Evolutionary conservation across 1,284 basidiomycete species (phyloP).

Genomic region (Sporisorium graminicola): DNA sequence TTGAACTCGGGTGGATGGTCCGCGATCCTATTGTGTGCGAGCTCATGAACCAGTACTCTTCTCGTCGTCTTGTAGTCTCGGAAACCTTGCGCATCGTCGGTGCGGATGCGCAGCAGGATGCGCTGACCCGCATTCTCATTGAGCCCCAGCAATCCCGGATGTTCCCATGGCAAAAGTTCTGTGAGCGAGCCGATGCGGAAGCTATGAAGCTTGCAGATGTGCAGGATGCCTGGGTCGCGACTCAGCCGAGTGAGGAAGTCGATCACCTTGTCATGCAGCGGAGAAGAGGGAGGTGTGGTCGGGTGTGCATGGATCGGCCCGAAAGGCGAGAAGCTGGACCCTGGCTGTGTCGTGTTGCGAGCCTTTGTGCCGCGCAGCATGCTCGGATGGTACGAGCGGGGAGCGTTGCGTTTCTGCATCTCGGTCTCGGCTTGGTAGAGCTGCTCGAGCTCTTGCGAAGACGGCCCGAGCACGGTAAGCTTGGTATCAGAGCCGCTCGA

Average conservation of each 20-base stretch:
- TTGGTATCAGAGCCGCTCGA: slow-evolving; percentile 12
- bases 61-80: slow-evolving; percentile 64
- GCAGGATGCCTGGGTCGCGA: slow-evolving; percentile 57
- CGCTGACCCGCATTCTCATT: slow-evolving; percentile 64
- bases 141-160: slow-evolving; percentile 59
- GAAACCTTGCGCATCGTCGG: slow-evolving; percentile 60
- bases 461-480: slow-evolving; percentile 53
- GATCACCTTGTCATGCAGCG: slow-evolving; percentile 39
- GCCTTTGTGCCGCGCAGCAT: slow-evolving; percentile 50
- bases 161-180: slow-evolving; percentile 63
- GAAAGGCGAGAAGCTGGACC: slow-evolving; percentile 41
- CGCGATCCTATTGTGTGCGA: slow-evolving; percentile 62
- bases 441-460: slow-evolving; percentile 40
- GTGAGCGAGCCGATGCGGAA: slow-evolving; percentile 57
- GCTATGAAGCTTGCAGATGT: slow-evolving; percentile 58
- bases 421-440: slow-evolving; percentile 31
- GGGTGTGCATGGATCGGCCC: slow-evolving; percentile 46
- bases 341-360: slow-evolving; percentile 36
- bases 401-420: slow-evolving; percentile 44
- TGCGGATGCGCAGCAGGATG: slow-evolving; percentile 61
- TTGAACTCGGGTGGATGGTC: slow-evolving; percentile 67
- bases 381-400: slow-evolving; percentile 60
- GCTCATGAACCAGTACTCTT: slow-evolving; percentile 62
- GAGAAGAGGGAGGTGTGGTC: slow-evolving; percentile 24
- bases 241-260: slow-evolving; percentile 52